Percentiles rank a stretch among this genome's conserved stretches.
These are phyloP conservation scores for Yamadazyma membranifaciens DNA, from an alignment of 1,139 yeast species.

Conservation along the genomic window DNA sequence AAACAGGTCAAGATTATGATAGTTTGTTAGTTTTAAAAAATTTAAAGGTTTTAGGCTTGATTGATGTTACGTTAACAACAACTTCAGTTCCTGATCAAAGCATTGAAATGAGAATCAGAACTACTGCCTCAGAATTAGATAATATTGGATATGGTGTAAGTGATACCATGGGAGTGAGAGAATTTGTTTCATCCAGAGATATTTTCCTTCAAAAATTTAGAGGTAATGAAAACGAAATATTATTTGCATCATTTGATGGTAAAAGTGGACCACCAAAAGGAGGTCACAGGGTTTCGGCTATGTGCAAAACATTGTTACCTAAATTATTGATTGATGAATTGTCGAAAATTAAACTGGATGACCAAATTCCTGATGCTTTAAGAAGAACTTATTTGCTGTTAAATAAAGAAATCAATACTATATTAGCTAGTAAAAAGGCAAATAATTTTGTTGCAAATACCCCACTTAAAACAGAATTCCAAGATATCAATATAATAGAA, in stretches of 20 bases:
- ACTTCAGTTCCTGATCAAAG: conserved; percentile 85
- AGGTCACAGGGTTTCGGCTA: conserved; percentile 70
- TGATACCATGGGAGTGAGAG: conserved; percentile 74
- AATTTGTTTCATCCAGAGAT: conserved; percentile 73
- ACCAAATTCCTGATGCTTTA: conserved; percentile 62
- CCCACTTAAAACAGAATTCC: conserved; percentile 39
- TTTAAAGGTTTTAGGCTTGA: conserved; percentile 75
- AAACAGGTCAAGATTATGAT: conserved; percentile 58
- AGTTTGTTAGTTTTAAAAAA: conserved; percentile 74
- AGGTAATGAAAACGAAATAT: conserved; percentile 69
- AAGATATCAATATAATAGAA: conserved; percentile 42
- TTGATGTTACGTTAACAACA: conserved; percentile 93
- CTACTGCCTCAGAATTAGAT: conserved; percentile 83
- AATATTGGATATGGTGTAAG: conserved; percentile 88
- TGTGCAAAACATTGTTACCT: conserved; percentile 73
- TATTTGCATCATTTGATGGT: conserved; percentile 88
- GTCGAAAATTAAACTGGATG: conserved; percentile 42
- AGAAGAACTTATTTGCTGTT: conserved; percentile 75
- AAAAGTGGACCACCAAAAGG: conserved; percentile 53
- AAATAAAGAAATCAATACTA: conserved; percentile 70
- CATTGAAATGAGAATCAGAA: conserved; percentile 79
- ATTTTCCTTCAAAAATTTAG: conserved; percentile 84
- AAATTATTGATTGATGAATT: conserved; percentile 64
- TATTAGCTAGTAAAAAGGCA: conserved; percentile 35
- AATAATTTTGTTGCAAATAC: conserved; percentile 25